Evolutionary conservation across 768 basidiomycete species (phyloP).

Genomic region (Phaeotremella skinneri): DNA sequence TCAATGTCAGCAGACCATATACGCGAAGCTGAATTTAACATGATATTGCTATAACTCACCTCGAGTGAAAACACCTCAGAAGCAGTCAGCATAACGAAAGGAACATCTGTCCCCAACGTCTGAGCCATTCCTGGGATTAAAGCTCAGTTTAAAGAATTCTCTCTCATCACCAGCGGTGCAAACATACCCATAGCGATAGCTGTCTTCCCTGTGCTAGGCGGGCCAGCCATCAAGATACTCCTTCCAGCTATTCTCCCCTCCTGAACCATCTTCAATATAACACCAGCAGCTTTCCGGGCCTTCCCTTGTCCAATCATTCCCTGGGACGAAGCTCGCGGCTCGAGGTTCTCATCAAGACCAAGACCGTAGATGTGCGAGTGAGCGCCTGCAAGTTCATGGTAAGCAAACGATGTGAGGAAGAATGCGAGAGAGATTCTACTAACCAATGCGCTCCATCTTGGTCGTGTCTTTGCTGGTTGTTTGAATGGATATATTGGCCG

Average conservation of each 20-base stretch:
- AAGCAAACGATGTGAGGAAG: not conserved
- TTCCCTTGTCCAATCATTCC: constrained; percentile 98
- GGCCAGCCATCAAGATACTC: constrained; percentile 95
- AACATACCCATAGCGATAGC: constrained; percentile 89
- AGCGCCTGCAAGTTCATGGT: constrained; percentile 38
- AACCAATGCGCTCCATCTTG: constrained; percentile 53
- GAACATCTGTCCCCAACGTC: constrained; percentile 86
- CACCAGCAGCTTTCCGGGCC: constrained; percentile 93
- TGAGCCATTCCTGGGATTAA: constrained; percentile 80
- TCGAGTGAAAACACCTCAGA: constrained; percentile 95
- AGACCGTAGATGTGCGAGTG: constrained; percentile 87
- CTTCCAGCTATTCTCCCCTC: constrained; percentile 92
- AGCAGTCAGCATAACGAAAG: constrained; percentile 95
- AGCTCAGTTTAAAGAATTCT: constrained; percentile 3
- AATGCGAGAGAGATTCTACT: constrained; percentile 4
- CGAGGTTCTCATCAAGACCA: constrained; percentile 82
- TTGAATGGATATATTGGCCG: constrained; percentile 49
- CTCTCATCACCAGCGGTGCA: not conserved
- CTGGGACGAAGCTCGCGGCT: constrained; percentile 77
- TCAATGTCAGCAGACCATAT: no score
- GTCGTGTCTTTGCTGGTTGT: constrained; percentile 47
- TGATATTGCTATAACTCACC: constrained; percentile 46
- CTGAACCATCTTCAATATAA: constrained; percentile 97
- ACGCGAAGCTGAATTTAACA: no score
- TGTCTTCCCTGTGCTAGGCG: constrained; percentile 95